Percentiles rank a stretch among this genome's conserved stretches.
These are phyloP conservation scores for Porphyrellus cyaneotinctus DNA, from an alignment of 768 basidiomycete genomes.

Conservation along the genomic window DNA sequence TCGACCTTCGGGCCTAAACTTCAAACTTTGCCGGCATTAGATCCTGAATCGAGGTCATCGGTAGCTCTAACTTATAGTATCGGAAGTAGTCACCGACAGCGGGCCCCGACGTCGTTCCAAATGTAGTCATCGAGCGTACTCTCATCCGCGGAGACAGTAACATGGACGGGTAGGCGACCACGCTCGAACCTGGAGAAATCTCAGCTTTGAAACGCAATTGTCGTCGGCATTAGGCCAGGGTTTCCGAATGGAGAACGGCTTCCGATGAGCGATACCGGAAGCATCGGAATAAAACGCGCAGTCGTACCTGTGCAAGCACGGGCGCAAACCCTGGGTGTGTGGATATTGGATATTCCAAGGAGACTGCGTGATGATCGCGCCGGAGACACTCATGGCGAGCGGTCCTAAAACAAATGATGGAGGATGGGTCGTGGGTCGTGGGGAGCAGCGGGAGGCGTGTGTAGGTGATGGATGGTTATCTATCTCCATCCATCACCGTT, in stretches of 20 bases:
- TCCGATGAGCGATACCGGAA: neutral
- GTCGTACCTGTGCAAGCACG: neutral
- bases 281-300: neutral
- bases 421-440: neutral
- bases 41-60: neutral
- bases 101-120: neutral
- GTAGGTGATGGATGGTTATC: constrained; percentile 1
- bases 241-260: neutral
- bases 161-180: neutral
- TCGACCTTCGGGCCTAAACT: neutral
- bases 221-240: neutral
- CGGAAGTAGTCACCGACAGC: neutral
- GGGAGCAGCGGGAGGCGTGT: neutral
- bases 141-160: neutral
- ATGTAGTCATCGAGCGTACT: neutral
- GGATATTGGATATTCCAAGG: neutral
- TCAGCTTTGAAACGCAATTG: neutral
- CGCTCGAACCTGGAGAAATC: neutral
- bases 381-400: neutral
- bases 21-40: neutral
- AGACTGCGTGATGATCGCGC: constrained; percentile 12
- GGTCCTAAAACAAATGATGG: neutral
- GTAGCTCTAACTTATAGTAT: neutral
- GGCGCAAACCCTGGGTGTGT: neutral
- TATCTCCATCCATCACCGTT: neutral